Percentiles rank a stretch among this genome's conserved stretches.
phyloP scores from a whole-genome alignment of 2,329 filamentous ascomycete species.

The Escovopsis sp. region DNA sequence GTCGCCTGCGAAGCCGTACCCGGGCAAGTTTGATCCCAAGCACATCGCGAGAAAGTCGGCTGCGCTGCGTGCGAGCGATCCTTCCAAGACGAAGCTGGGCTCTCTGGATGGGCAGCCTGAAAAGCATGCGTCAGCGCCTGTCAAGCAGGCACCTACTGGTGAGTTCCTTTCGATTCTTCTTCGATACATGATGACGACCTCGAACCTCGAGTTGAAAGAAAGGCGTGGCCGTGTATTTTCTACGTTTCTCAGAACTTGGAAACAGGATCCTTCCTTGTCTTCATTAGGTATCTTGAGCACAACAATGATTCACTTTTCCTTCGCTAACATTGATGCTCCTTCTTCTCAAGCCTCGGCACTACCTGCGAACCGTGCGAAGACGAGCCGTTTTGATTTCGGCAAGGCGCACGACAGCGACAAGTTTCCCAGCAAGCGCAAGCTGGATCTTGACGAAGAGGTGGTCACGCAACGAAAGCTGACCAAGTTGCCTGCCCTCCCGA shows the following conservation, averaged over 20 bases:
- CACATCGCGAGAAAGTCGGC: constrained; percentile 67
- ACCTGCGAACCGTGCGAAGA: constrained; percentile 54
- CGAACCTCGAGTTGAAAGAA: too few relatives aligned
- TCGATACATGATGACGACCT: too few relatives aligned
- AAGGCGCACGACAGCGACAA: constrained; percentile 57
- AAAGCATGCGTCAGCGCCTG: constrained; percentile 13
- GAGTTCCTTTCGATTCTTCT: constrained; percentile 7
- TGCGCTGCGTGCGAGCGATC: constrained; percentile 38
- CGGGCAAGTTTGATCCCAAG: constrained; percentile 77
- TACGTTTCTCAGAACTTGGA: too few relatives aligned
- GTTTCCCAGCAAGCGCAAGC: constrained; percentile 51
- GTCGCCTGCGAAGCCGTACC: constrained; percentile 44
- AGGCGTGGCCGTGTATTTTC: too few relatives aligned
- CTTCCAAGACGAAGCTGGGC: constrained; percentile 34
- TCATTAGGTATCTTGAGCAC: too few relatives aligned
- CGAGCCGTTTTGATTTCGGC: constrained; percentile 71
- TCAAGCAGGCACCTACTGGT: constrained; percentile 23
- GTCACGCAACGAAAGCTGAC: constrained; percentile 75
- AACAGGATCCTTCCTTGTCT: too few relatives aligned
- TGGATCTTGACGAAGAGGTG: constrained; percentile 82
- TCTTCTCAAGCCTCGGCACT: constrained; percentile 31
- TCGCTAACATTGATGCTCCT: constrained; percentile 10
- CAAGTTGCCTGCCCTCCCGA: constrained; percentile 66
- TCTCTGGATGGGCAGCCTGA: constrained; percentile 26
- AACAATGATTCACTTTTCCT: background rate